Percentiles rank a stretch among this genome's conserved stretches.
Conservation (phyloP, 2,329 filamentous ascomycete genomes). For the Pseudocercospora pini-densiflorae region DNA sequence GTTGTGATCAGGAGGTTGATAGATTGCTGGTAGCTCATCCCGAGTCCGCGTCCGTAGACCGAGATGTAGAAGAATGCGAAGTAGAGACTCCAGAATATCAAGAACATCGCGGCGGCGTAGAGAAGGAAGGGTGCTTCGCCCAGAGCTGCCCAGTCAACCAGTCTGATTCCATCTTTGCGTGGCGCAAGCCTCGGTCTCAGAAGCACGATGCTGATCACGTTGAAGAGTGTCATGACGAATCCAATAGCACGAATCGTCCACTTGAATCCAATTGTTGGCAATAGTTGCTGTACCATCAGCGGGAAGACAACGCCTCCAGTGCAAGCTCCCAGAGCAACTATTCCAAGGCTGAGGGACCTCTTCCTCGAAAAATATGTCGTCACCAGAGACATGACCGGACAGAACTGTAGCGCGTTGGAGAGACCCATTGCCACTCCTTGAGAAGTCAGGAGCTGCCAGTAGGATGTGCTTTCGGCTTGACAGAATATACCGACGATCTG, state of each 20-base stretch:
- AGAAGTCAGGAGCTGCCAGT: conserved; percentile 53
- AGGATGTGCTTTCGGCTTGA: conserved; percentile 45
- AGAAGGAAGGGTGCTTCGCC: conserved; percentile 45
- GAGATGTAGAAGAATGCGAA: conserved; percentile 54
- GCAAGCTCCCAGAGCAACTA: conserved; percentile 62
- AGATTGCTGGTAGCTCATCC: conserved; percentile 40
- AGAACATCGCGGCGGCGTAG: conserved; percentile 37
- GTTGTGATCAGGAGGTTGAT: conserved; percentile 50
- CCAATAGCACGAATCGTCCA: conserved; percentile 67
- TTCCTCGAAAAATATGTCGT: conserved; percentile 42
- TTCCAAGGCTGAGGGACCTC: conserved; percentile 38
- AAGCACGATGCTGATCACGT: conserved; percentile 39
- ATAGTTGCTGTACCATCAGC: conserved; percentile 54
- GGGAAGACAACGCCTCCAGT: conserved; percentile 68
- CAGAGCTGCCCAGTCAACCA: conserved; percentile 48
- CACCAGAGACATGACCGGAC: conserved; percentile 41
- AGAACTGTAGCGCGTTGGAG: conserved; percentile 47
- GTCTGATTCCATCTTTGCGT: conserved; percentile 43
- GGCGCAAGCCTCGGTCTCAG: conserved; percentile 49
- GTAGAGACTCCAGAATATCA: conserved; percentile 39
- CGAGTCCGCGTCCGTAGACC: conserved; percentile 26
- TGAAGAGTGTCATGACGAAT: conserved; percentile 58
- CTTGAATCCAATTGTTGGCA: conserved; percentile 63
- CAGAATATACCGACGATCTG: conserved; percentile 48
- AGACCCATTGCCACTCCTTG: conserved; percentile 53